Base-by-base conservation (phyloP, 2,329 filamentous ascomycete species). In the Sphaerulina musiva region DNA sequence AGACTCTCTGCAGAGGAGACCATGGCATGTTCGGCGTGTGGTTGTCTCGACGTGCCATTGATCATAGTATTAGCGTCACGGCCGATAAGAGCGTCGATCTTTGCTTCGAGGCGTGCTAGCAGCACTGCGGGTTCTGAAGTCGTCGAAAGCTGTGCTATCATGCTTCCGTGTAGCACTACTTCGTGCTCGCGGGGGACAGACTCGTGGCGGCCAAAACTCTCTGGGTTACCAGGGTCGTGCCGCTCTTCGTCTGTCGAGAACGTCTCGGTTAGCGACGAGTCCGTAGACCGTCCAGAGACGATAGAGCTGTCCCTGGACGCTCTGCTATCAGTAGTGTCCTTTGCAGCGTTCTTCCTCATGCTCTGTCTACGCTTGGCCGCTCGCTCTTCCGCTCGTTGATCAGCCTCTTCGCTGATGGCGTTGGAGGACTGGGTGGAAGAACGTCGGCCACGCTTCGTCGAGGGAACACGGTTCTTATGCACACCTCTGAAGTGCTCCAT, bases 51-150 rank as follows among this genome's bases (percentile, higher is more conserved):
- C 14, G 36, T 43, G 47, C 23, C 26, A 29, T 51, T 45, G 14
- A 48, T 38, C 2, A 31, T 17, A 23, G 26, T 47, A 26, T 29
- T 26, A 11, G 45, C 10, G 23, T 12, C 9, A 14, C 31, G 29
- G 29, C 29, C 26, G 32, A 55, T 34, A 20, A 58, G 38, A 14
- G 46, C 45, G 17, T 56, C 53, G n/a, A 58, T 55, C 26, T 56
- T 58, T 10, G 56, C 50, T 41, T 58, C 56, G 7, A 58, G 34
- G 31, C 56, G 56, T 29, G 53, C 54, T 34, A 58, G 41, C 3
- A 44, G 43, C 36, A 41, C 36, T 26, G 55, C 39, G 40, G 12
- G n/a, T 31, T 48, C 38, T 32, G 32, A 14, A 29, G 34, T 29
- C 26, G 26, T 29, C 5, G 26, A 7, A 29, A 29, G 26, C 26